These are phyloP conservation scores for Roridomyces roridus DNA, from an alignment of 768 basidiomycete species.

Conservation along the genomic window DNA sequence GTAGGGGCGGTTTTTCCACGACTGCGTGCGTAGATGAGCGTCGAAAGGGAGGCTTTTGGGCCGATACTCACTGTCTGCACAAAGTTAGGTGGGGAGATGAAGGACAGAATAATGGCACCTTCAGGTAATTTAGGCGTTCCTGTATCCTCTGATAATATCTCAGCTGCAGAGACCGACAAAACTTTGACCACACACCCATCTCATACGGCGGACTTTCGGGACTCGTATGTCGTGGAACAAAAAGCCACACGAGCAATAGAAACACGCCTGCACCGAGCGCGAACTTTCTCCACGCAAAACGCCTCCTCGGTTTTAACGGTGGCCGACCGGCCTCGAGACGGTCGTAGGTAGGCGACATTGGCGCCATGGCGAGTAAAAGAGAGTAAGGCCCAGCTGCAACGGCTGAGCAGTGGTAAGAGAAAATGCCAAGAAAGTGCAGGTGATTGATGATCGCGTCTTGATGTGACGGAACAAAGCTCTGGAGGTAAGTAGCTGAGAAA, in stretches of 20 bases:
- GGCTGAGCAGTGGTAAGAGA: too few species aligned
- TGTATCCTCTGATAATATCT: too few species aligned
- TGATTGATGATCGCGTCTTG: background rate
- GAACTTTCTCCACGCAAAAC: conserved; percentile 71
- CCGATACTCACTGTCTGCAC: too few species aligned
- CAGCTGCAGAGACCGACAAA: background rate
- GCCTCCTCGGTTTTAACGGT: conserved; percentile 36
- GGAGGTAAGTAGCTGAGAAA: background rate
- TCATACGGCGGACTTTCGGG: conserved; percentile 27
- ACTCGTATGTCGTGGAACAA: conserved; percentile 53
- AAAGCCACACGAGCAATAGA: conserved; percentile 68
- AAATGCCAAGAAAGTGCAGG: too few species aligned
- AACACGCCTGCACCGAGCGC: conserved; percentile 62
- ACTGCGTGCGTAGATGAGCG: too few species aligned
- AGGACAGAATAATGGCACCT: too few species aligned
- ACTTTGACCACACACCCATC: conserved; percentile 9
- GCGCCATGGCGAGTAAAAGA: conserved; percentile 23
- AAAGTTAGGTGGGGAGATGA: too few species aligned
- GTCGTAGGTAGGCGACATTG: conserved; percentile 56
- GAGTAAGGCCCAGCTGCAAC: too few species aligned
- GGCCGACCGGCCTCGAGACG: conserved; percentile 69
- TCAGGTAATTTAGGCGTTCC: too few species aligned
- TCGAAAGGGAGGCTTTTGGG: too few species aligned
- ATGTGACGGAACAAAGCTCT: background rate
- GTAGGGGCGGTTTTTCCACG: too few species aligned